phyloP scores from a whole-genome alignment of 2,329 filamentous ascomycete genomes.

The Alternaria novae-zelandiae region DNA sequence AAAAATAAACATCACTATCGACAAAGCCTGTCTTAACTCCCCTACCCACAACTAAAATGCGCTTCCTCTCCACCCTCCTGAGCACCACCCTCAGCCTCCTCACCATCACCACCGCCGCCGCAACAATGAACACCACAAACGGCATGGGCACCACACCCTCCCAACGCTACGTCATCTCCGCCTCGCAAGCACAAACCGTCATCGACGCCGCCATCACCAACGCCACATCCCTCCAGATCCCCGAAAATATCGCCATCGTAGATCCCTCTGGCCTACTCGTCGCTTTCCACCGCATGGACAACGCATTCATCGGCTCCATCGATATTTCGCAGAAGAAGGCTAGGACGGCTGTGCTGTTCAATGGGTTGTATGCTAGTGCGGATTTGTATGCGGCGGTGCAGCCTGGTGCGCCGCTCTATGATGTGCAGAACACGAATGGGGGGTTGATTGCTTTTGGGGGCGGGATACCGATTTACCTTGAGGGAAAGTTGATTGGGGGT shows the following conservation, averaged over 20 bases:
- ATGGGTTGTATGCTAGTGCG: conserved; percentile 24
- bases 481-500: conserved; percentile 34
- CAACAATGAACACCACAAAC: conserved; percentile 30
- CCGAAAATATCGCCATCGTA: conserved; percentile 39
- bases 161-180: conserved; percentile 25
- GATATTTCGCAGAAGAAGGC: conserved; percentile 40
- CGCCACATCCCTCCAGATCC: conserved; percentile 29
- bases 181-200: conserved; percentile 32
- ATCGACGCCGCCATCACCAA: conserved; percentile 28
- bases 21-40: neutral
- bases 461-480: conserved; percentile 33
- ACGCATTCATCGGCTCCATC: conserved; percentile 35
- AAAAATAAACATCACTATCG: neutral
- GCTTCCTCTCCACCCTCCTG: neutral
- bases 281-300: conserved; percentile 39
- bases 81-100: conserved; percentile 8
- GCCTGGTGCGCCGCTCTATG: conserved; percentile 27
- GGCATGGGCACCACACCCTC: conserved; percentile 29
- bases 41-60: neutral
- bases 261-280: conserved; percentile 37
- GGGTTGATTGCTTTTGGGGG: conserved; percentile 39
- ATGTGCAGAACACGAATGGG: conserved; percentile 35
- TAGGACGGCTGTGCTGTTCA: conserved; percentile 36
- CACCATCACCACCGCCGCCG: conserved; percentile 12
- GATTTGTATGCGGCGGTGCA: conserved; percentile 20